Percentiles rank a stretch among this genome's conserved stretches.
Evolutionary conservation across 257 asterid species (phyloP).

Genomic region (Lycium barbarum): DNA sequence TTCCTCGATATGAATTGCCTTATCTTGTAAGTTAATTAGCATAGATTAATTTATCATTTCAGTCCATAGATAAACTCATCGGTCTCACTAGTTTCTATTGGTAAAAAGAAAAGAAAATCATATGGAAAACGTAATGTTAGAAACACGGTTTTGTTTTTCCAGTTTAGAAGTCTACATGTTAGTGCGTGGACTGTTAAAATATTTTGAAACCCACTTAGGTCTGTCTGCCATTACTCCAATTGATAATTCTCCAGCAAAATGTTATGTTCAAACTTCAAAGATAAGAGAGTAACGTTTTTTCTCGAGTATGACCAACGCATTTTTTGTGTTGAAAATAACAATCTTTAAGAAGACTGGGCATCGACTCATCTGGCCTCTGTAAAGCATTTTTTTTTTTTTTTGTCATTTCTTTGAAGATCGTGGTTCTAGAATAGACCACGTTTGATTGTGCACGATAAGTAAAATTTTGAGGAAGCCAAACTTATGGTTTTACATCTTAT

Average conservation of each 20-base stretch:
- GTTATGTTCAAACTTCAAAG: constrained; percentile 31
- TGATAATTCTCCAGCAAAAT: not conserved
- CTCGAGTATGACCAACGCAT: constrained; percentile 16
- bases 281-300: not conserved
- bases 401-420: not conserved
- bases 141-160: constrained; percentile 24
- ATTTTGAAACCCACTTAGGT: constrained; percentile 22
- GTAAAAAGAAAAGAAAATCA: not conserved
- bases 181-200: constrained; percentile 28
- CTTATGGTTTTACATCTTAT: not conserved
- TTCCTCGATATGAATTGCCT: not conserved
- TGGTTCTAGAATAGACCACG: not conserved
- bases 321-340: not conserved
- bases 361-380: not conserved
- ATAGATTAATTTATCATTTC: not conserved
- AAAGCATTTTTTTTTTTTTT: not conserved
- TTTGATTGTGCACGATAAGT: not conserved
- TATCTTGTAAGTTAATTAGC: too few relatives aligned
- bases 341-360: constrained; percentile 19
- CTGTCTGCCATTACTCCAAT: constrained; percentile 28
- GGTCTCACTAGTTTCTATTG: not conserved
- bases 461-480: not conserved
- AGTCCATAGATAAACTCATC: not conserved
- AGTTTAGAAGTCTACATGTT: not conserved
- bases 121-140: not conserved